Percentiles rank a stretch among this genome's conserved stretches.
Evolutionary conservation across 345 rosid genomes (phyloP).

Genomic region (Populus simonii): DNA sequence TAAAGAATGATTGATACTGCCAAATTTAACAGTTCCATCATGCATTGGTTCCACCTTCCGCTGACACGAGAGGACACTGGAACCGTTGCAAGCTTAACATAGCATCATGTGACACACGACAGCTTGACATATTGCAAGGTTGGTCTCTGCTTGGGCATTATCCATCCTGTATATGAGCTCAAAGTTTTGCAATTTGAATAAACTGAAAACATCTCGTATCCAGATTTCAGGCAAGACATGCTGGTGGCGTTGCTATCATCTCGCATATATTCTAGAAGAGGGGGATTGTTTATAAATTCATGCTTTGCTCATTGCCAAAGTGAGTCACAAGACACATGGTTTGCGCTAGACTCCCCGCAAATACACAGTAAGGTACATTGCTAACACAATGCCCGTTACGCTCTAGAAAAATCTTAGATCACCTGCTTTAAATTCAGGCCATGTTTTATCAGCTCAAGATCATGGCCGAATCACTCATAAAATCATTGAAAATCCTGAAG

Average conservation of each 20-base stretch:
- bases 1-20: background rate
- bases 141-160: background rate
- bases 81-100: constrained; percentile 62
- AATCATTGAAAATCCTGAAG: background rate
- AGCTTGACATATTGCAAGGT: constrained; percentile 70
- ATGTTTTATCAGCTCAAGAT: background rate
- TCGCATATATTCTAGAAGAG: constrained; percentile 37
- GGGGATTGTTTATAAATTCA: constrained; percentile 86
- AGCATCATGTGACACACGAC: constrained; percentile 49
- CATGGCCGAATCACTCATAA: background rate
- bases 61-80: constrained; percentile 71
- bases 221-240: constrained; percentile 84
- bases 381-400: background rate
- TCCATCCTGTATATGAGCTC: background rate
- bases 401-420: background rate
- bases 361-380: constrained; percentile 58
- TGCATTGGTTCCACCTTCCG: constrained; percentile 73
- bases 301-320: constrained; percentile 98
- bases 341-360: constrained; percentile 68
- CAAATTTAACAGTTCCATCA: constrained; percentile 61
- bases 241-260: constrained; percentile 47
- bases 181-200: background rate
- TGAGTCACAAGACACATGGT: constrained; percentile 81
- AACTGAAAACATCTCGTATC: background rate
- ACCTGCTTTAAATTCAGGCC: background rate